Percentiles rank a stretch among this genome's conserved stretches.
Evolutionary conservation across 2,329 filamentous ascomycete genomes (phyloP).

Genomic region (Neocatenulostroma microsporum): DNA sequence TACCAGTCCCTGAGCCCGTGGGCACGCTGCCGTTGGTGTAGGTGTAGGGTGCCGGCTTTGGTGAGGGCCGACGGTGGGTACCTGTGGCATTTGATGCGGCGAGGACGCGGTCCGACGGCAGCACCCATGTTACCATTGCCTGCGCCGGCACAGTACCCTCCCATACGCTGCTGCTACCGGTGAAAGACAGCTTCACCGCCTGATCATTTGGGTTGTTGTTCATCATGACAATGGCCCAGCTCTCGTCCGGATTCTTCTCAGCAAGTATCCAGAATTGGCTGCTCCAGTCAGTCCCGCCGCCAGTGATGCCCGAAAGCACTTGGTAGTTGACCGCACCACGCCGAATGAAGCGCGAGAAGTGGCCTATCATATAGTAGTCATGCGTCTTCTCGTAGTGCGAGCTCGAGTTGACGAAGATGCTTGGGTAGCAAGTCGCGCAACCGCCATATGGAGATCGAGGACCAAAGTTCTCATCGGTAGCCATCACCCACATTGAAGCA

Average conservation of each 20-base stretch:
- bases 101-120: too few relatives aligned
- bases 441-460: slow-evolving; percentile 37
- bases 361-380: slow-evolving; percentile 49
- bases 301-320: slow-evolving; percentile 11
- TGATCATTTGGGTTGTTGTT: slow-evolving; percentile 18
- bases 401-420: slow-evolving; percentile 66
- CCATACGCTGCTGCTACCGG: slow-evolving; percentile 13
- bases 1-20: too few relatives aligned
- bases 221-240: slow-evolving; percentile 20
- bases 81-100: too few relatives aligned
- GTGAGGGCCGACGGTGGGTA: too few relatives aligned
- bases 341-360: slow-evolving; percentile 32
- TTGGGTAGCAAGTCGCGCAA: slow-evolving; percentile 47
- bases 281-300: slow-evolving; percentile 9
- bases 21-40: too few relatives aligned
- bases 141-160: slow-evolving; percentile 14
- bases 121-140: slow-evolving; percentile 15
- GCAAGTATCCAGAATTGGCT: slow-evolving; percentile 18
- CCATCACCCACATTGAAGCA: slow-evolving; percentile 40
- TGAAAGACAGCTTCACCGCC: slow-evolving; percentile 17
- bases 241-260: slow-evolving; percentile 17
- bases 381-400: slow-evolving; percentile 40
- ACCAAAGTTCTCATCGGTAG: slow-evolving; percentile 37
- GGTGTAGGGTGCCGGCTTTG: too few relatives aligned
- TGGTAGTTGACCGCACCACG: slow-evolving; percentile 15